phyloP scores from a whole-genome alignment of 2,329 filamentous ascomycete species.

The Penicillium sp. region DNA sequence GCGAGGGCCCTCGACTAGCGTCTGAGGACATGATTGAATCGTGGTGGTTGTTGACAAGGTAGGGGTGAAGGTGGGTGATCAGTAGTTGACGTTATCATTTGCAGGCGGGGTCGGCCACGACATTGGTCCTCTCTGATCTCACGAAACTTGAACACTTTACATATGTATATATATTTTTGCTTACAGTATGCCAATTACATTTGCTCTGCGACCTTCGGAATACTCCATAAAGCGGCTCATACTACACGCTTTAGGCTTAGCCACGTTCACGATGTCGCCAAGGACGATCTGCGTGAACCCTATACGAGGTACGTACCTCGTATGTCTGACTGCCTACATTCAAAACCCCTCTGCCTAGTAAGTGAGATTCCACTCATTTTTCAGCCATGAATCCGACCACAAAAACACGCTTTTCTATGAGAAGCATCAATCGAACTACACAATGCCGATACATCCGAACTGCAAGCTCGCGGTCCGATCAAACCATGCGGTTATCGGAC shows the following conservation, averaged over 20 bases:
- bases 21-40: constrained; percentile 6
- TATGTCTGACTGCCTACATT: background rate
- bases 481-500: constrained; percentile 27
- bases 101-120: background rate
- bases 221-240: background rate
- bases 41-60: background rate
- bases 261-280: background rate
- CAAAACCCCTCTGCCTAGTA: background rate
- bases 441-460: background rate
- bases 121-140: background rate
- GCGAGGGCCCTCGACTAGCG: constrained; percentile 18
- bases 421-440: background rate
- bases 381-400: background rate
- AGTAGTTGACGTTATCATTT: constrained; percentile 10
- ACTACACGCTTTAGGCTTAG: constrained; percentile 1
- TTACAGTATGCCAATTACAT: background rate
- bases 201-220: background rate
- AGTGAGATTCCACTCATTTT: background rate
- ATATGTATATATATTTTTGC: background rate
- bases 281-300: background rate
- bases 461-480: background rate
- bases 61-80: constrained; percentile 3
- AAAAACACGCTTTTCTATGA: background rate
- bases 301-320: background rate
- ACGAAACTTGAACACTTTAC: background rate